A percentile compares a stretch with the other conserved stretches of the same genome.
Conservation (phyloP, 371 early-diverging fungal species). For the Apophysomyces variabilis region DNA sequence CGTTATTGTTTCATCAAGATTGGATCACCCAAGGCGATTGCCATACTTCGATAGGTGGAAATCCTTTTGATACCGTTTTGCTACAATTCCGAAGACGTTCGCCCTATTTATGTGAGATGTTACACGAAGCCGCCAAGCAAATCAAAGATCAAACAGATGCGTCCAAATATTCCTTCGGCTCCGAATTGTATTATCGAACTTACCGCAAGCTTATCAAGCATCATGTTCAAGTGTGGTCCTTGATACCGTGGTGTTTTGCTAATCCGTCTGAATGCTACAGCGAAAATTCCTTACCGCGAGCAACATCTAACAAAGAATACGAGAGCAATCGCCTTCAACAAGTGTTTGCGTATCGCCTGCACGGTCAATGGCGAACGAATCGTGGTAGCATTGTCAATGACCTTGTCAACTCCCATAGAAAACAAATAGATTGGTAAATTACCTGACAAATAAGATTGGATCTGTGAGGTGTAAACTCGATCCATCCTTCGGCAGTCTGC, state of each 20-base stretch:
- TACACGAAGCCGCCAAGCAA: conserved; percentile 17
- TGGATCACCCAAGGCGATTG: conserved; percentile 53
- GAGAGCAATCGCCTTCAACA: conserved; percentile 2
- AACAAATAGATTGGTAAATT: neutral
- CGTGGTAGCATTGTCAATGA: neutral
- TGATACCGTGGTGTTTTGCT: conserved; percentile 56
- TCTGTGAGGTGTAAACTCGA: too few species aligned
- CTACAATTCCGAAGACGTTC: conserved; percentile 42
- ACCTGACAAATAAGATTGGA: too few species aligned
- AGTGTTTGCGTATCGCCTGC: conserved; percentile 21
- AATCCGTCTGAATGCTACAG: conserved; percentile 43
- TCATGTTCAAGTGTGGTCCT: conserved; percentile 38
- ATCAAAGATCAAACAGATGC: neutral
- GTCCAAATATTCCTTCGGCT: neutral
- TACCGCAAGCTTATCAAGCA: conserved; percentile 37
- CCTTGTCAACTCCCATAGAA: neutral
- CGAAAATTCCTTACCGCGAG: conserved; percentile 25
- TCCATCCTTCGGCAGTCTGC: too few species aligned
- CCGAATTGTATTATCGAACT: conserved; percentile 30
- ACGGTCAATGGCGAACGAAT: neutral
- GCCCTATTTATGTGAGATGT: conserved; percentile 49
- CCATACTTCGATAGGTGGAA: conserved; percentile 28
- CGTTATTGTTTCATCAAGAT: conserved; percentile 38
- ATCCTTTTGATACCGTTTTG: conserved; percentile 35
- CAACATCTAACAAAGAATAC: neutral